Base-by-base conservation (phyloP, 2,329 filamentous ascomycete species). In the Elsinoe batatas region DNA sequence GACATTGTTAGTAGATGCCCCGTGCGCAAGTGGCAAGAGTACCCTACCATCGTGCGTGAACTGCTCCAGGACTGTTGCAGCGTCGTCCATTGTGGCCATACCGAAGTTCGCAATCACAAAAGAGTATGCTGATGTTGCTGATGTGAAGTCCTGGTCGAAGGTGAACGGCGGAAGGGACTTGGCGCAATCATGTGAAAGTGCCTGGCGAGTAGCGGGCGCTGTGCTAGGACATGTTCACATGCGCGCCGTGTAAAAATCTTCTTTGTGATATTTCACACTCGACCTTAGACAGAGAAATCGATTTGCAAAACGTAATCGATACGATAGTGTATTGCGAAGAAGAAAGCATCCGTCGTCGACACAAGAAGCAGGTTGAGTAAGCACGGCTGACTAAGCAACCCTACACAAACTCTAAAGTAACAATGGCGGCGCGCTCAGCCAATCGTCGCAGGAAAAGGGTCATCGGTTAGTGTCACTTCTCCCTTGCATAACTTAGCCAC, bases 1-100 rank as follows among this genome's bases (percentile, higher is more conserved):
- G 20, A 10, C 7, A 7, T 18, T 5, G 55, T 53, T 22, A 58
- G 53, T 55, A 36, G 53, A 18, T 15, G 54, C 26, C 12, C 4
- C 38, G 22, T 36, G n/a, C 4, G 44, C 40, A 36, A 53, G 13
- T 32, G 53, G 57, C 32, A 53, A n/a, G 30, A n/a, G 22, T 5
- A 36, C 59, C 64, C 56, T 66, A 78, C 77, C 79, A 75, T 85
- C 81, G 63, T 85, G 71, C 74, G 85, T 81, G 76, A 86, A 91
- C 69, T 90, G 85, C 68, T 91, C 87, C 63, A 91, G 80, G 64
- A 90, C 83, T 61, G 85, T 76, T 56, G 84, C 81, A 47, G 81
- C 79, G 67, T 84, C 82, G 62, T 84, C 81, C 38, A 76, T 71
- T 40, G 70, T 68, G 13, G 74, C 70, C 72, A 79, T 78, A 12